A percentile compares a stretch with the other conserved stretches of the same genome.
These are phyloP conservation scores for Amphichorda felina DNA, from an alignment of 2,329 filamentous ascomycete species.

Conservation along the genomic window DNA sequence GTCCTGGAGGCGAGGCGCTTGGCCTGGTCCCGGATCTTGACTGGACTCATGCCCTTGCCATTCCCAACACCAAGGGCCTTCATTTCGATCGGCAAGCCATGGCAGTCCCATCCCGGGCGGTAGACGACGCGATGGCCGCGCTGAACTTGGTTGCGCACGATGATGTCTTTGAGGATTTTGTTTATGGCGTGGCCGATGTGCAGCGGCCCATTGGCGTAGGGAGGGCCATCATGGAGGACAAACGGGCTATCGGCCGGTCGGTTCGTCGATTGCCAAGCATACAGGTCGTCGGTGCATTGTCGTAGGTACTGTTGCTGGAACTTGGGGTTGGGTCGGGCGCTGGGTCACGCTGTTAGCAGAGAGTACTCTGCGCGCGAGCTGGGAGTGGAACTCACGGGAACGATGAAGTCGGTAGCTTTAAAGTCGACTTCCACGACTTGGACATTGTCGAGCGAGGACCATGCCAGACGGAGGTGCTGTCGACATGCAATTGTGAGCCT, in stretches of 20 bases:
- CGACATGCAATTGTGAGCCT: too few species aligned
- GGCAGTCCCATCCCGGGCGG: slow-evolving; percentile 93
- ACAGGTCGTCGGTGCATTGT: slow-evolving; percentile 77
- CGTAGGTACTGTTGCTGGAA: slow-evolving; percentile 49
- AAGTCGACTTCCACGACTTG: slow-evolving; percentile 61
- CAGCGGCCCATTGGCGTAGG: slow-evolving; percentile 86
- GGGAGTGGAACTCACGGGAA: slow-evolving; percentile 47
- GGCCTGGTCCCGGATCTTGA: slow-evolving; percentile 53
- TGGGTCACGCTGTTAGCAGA: slow-evolving; percentile 12
- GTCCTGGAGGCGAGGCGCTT: slow-evolving; percentile 55
- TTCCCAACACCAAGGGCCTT: slow-evolving; percentile 63
- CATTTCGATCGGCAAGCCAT: slow-evolving; percentile 92
- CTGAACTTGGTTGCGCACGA: slow-evolving; percentile 69
- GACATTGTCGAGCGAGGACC: slow-evolving; percentile 21
- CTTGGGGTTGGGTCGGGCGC: slow-evolving; percentile 38
- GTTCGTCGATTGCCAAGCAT: slow-evolving; percentile 66
- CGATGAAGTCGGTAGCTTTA: slow-evolving; percentile 62
- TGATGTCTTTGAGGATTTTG: slow-evolving; percentile 93
- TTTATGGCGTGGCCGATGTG: slow-evolving; percentile 94
- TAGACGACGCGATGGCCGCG: slow-evolving; percentile 63
- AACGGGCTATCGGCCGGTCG: slow-evolving; percentile 51
- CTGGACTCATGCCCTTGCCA: slow-evolving; percentile 31
- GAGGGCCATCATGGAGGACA: slow-evolving; percentile 86
- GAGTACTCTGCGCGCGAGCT: not conserved
- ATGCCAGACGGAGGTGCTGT: slow-evolving; percentile 9